Base-by-base conservation (phyloP, 2,329 filamentous ascomycete species). In the Macroventuria anomochaeta region DNA sequence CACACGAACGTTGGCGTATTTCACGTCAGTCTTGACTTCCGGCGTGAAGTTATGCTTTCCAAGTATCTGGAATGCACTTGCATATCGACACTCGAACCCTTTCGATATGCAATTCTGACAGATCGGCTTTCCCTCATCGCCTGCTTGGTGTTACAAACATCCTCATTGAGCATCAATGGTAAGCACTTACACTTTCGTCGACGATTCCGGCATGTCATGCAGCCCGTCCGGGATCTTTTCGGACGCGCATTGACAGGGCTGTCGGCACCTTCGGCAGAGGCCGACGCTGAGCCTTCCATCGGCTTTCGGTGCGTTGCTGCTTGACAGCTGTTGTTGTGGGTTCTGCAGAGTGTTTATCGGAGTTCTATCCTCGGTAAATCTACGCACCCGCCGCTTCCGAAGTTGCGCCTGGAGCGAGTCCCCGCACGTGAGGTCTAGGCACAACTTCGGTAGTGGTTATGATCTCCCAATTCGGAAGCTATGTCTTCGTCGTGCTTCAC, bases 111-210 rank as follows among this genome's bases (percentile, higher is more conserved):
- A 83, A 57, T 80, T 79, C 36, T 75, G 76, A 36, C 81, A 84
- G 2, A 66, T 65, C 3, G 81, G 81, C 58, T 80, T 83, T 12
- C 68, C 68, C 66, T 83, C 81, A 53, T 83, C 81, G 54, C 81
- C 80, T 83, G 50, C 26, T 20, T n/a, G 5, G 4, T 23, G 29
- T 33, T 17, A 28, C 25, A 58, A 39, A 20, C 29, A 7, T n/a
- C 18, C 21, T 29, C 29, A 15, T 37, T 7, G n/a, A 15, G 25
- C 18, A 10, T 15, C 15, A 12, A n/a, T 18, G 38, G 25, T 21
- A 33, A 20, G 25, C 18, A 68, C 75, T 59, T 65, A 80, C 80
- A 82, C 69, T 82, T 82, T 26, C 79, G 74, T 39, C 80, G 68
- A 40, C 80, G 77, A 26, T 76, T 70, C 26, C 80, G 77, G 70